phyloP scores from a whole-genome alignment of 768 basidiomycete species.

The Naganishia randhawae region DNA sequence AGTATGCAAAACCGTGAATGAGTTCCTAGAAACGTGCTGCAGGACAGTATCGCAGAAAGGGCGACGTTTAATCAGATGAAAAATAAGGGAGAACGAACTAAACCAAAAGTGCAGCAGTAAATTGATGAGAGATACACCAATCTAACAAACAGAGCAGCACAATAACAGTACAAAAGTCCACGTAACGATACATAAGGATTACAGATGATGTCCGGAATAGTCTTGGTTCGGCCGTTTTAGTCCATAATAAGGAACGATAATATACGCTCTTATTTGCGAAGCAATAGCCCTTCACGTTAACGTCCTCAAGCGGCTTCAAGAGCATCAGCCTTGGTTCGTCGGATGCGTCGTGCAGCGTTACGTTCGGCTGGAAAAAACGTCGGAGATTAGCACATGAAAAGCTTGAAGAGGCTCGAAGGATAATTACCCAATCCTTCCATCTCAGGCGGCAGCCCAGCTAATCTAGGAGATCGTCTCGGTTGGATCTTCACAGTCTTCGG shows the following conservation, averaged over 20 bases:
- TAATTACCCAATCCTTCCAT: constrained; percentile 13
- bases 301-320: neutral
- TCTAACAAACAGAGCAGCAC: no score
- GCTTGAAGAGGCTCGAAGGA: neutral
- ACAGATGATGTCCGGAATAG: neutral
- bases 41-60: neutral
- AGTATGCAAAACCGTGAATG: neutral
- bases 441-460: constrained; percentile 19
- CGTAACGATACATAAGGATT: constrained; percentile 1
- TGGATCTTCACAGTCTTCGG: constrained; percentile 4
- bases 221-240: neutral
- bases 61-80: no score
- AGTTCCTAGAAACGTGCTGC: neutral
- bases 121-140: no score
- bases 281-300: neutral
- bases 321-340: constrained; percentile 19
- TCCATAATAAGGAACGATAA: neutral
- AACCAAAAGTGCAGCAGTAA: no score
- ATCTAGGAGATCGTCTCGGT: constrained; percentile 13
- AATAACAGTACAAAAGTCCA: neutral
- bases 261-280: neutral
- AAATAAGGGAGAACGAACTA: no score
- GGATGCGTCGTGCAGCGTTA: constrained; percentile 9
- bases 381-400: neutral
- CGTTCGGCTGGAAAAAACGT: neutral